Evolutionary conservation across 768 basidiomycete genomes (phyloP), one percentile per base, ranked within the genome.

Genomic region (Lyophyllum semitale): DNA sequence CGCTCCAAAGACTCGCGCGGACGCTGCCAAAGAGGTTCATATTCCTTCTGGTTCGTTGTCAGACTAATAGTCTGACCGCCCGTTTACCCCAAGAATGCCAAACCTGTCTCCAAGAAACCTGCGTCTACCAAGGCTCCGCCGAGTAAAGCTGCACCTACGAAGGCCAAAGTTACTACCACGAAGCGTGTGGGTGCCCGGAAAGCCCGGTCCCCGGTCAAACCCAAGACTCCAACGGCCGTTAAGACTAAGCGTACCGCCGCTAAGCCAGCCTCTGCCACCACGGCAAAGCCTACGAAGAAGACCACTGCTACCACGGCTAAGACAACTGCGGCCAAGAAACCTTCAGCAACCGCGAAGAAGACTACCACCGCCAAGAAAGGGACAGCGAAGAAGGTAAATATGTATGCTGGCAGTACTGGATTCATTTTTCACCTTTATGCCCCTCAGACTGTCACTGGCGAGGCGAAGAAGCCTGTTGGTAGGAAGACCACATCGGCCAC

Each of bases 1-100:
- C 20, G 73, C 88, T 25, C 83, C 88, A 53, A 90, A 89, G 76
- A 66, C 77, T 62, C 75, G 77, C 33, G 64, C 73, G n/a, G 84
- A 82, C 59, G 82, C 82, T 50, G 76, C 77, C 12, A 82, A 82
- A 64, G 80, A 82, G 78, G 79, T 79, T 22, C 38, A 57, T 60
- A 33, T 15, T 49, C 38, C 20, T 27, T 51, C 45, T 44, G 37
- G 51, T 42, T 33, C 38, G 23, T 48, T 61, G 50, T 38, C 49
- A 59, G 40, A 47, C 54, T 23, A 44, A 47, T 32, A 40, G 33
- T 7, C 18, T 20, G 26, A 18, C 32, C 11, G 22, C 15, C 17
- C 6, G 18, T 54, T 12, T 33, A 35, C 22, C 26, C 32, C 17
- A 41, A 65, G 79, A 80, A 80, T 58, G 69, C 75, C 46, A 79